These are phyloP conservation scores for Pestalotiopsis sp. DNA, from an alignment of 2,329 filamentous ascomycete genomes.

Conservation along the genomic window DNA sequence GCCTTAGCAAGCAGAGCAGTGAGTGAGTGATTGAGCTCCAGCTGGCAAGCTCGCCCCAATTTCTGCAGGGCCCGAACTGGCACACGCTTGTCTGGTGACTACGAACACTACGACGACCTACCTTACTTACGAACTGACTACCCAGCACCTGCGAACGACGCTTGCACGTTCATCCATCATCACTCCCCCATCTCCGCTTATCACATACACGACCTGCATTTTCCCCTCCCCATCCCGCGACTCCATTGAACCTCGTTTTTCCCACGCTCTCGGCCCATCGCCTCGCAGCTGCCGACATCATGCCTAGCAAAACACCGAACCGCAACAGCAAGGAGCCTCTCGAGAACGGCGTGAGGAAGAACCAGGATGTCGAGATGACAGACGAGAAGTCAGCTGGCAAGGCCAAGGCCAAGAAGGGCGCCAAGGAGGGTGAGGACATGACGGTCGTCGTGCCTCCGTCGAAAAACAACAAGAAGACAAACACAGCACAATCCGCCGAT, in stretches of 20 bases:
- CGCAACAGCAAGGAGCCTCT: conserved; percentile 71
- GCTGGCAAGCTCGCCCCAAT: conserved; percentile 15
- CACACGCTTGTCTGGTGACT: conserved; percentile 23
- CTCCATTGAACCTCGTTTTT: conserved; percentile 1
- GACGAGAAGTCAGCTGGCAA: conserved; percentile 64
- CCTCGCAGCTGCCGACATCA: conserved; percentile 36
- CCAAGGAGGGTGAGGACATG: conserved; percentile 76
- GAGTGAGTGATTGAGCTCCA: not conserved
- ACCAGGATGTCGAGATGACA: conserved; percentile 73
- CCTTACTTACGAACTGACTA: conserved; percentile 4
- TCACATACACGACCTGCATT: not conserved
- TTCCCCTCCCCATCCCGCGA: not conserved
- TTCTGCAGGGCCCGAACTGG: conserved; percentile 23
- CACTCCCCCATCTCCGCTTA: not conserved
- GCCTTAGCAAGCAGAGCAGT: conserved; percentile 2
- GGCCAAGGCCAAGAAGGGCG: conserved; percentile 64
- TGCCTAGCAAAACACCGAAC: conserved; percentile 76
- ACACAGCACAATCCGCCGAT: conserved; percentile 59
- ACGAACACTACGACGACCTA: not conserved
- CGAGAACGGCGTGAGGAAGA: conserved; percentile 68
- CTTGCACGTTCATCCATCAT: conserved; percentile 5
- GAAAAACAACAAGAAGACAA: conserved; percentile 63
- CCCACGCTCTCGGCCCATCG: not conserved
- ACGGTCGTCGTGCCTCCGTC: conserved; percentile 78
- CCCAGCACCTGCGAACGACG: conserved; percentile 1